A percentile compares a stretch with the other conserved stretches of the same genome.
phyloP scores from a whole-genome alignment of 306 rosid genomes.

The Inga leiocalycina region DNA sequence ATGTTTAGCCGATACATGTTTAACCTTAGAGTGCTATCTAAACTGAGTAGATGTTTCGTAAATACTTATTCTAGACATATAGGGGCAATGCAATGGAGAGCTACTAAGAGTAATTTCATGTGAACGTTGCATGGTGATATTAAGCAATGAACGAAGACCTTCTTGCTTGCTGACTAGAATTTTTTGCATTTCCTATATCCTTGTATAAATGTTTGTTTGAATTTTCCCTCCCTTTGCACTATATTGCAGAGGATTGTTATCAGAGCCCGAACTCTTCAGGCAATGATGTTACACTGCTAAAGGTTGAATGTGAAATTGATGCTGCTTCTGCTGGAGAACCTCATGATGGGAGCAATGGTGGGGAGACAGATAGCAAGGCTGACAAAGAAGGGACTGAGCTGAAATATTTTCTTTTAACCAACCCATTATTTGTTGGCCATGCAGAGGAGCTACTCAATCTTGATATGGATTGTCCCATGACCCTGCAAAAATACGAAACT shows the following conservation, averaged over 20 bases:
- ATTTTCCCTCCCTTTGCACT: slow-evolving; percentile 25
- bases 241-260: slow-evolving; percentile 49
- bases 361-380: slow-evolving; percentile 16
- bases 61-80: not conserved
- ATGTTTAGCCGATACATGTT: not conserved
- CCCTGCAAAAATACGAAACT: slow-evolving; percentile 36
- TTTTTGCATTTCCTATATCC: not conserved
- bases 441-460: slow-evolving; percentile 68
- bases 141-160: not conserved
- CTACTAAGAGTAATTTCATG: not conserved
- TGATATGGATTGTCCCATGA: slow-evolving; percentile 41
- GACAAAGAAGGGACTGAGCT: slow-evolving; percentile 36
- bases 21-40: not conserved
- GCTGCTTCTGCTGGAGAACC: slow-evolving; percentile 38
- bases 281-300: slow-evolving; percentile 41
- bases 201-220: not conserved
- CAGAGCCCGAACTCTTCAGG: slow-evolving; percentile 33
- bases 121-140: not conserved
- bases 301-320: slow-evolving; percentile 34
- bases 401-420: slow-evolving; percentile 55
- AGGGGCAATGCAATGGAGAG: not conserved
- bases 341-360: slow-evolving; percentile 18
- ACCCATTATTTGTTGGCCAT: slow-evolving; percentile 62
- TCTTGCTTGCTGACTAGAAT: not conserved
- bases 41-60: not conserved